Percentiles rank a stretch among this genome's conserved stretches.
phyloP scores from a whole-genome alignment of 495 filamentous ascomycete species.

The Trichocladium antarcticum region DNA sequence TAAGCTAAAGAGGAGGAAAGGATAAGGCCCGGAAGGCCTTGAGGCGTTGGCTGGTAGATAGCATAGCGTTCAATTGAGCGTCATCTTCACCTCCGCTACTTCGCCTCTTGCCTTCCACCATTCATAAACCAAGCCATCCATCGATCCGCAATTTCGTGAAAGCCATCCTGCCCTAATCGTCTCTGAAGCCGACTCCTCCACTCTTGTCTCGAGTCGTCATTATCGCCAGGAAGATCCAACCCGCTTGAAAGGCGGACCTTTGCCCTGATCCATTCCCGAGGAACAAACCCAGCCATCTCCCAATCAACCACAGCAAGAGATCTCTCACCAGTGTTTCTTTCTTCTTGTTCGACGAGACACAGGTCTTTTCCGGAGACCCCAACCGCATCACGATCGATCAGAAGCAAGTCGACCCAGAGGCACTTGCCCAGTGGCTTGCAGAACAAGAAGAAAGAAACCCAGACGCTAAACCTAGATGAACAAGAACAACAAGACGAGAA shows the following conservation, averaged over 20 bases:
- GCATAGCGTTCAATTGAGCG: too few relatives aligned
- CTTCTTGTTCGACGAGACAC: too few relatives aligned
- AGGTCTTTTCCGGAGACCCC: too few relatives aligned
- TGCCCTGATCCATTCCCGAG: slow-evolving; percentile 10
- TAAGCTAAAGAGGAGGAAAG: too few relatives aligned
- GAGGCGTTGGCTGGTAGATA: too few relatives aligned
- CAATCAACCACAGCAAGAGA: slow-evolving; percentile 2
- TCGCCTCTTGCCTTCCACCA: background rate
- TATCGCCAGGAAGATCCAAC: slow-evolving; percentile 6
- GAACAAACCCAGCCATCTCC: slow-evolving; percentile 8
- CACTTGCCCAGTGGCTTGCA: too few relatives aligned
- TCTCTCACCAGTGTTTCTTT: background rate
- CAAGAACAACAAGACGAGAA: too few relatives aligned
- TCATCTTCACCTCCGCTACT: background rate
- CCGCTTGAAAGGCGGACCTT: slow-evolving; percentile 8
- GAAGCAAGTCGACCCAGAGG: too few relatives aligned
- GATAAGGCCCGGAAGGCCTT: too few relatives aligned
- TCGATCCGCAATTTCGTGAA: slow-evolving; percentile 7
- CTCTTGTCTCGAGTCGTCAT: slow-evolving; percentile 6
- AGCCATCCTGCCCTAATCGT: slow-evolving; percentile 9
- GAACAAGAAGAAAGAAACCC: too few relatives aligned
- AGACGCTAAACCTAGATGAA: too few relatives aligned
- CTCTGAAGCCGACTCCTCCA: slow-evolving; percentile 8
- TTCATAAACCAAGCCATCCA: slow-evolving; percentile 10
- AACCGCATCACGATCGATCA: too few relatives aligned